These are phyloP conservation scores for Hirsutella rhossiliensis DNA, from an alignment of 2,329 filamentous ascomycete genomes.

Conservation along the genomic window DNA sequence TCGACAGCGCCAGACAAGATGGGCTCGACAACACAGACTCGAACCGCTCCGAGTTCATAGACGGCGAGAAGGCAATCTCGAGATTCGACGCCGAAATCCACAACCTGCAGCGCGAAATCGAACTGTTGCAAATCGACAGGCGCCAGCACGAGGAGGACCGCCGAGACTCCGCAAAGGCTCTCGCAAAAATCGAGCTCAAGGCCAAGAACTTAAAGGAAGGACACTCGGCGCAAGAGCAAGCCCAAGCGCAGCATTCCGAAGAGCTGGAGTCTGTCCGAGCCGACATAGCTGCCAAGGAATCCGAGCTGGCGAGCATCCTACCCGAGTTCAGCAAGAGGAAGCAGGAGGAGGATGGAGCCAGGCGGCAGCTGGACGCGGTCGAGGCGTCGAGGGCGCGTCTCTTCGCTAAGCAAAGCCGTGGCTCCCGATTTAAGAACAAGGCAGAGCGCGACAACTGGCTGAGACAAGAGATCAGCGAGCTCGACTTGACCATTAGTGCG, in stretches of 20 bases:
- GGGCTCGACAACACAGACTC: conserved; percentile 78
- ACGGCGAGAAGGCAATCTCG: conserved; percentile 68
- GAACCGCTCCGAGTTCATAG: conserved; percentile 62
- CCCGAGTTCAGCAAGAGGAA: conserved; percentile 67
- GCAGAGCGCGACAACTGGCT: conserved; percentile 78
- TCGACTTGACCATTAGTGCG: conserved; percentile 61
- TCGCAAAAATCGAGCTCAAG: conserved; percentile 78
- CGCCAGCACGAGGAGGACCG: conserved; percentile 82
- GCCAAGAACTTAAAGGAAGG: conserved; percentile 74
- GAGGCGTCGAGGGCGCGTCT: conserved; percentile 67
- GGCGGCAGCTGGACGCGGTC: conserved; percentile 61
- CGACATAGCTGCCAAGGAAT: conserved; percentile 65
- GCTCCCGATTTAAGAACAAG: conserved; percentile 78
- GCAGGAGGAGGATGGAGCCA: conserved; percentile 58
- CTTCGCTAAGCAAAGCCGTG: conserved; percentile 84
- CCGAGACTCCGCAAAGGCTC: conserved; percentile 63
- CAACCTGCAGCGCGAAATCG: conserved; percentile 68
- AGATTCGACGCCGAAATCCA: conserved; percentile 69
- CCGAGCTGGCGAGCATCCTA: conserved; percentile 60
- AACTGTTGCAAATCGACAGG: conserved; percentile 75
- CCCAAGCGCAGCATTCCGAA: conserved; percentile 56
- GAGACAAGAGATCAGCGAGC: conserved; percentile 66
- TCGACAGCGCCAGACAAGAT: conserved; percentile 70
- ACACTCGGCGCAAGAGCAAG: conserved; percentile 64
- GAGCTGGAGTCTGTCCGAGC: conserved; percentile 61